These are phyloP conservation scores for Dillenia turbinata DNA, from an alignment of 164 flowering plant genomes.

Conservation along the genomic window DNA sequence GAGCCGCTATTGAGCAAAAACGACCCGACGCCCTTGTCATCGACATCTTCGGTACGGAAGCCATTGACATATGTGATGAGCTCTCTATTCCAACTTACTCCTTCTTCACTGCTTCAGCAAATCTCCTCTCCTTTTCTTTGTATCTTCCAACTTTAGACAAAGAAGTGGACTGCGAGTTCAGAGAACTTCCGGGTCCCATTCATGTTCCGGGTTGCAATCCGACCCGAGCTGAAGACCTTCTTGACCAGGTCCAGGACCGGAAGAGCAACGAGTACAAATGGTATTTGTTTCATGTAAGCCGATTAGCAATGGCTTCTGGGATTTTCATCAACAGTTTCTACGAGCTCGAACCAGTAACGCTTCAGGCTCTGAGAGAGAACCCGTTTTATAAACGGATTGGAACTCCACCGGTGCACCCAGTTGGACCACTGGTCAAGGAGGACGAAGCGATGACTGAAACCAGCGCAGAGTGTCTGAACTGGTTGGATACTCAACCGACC, in stretches of 20 bases:
- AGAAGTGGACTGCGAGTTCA: constrained; percentile 23
- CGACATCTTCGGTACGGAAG: constrained; percentile 34
- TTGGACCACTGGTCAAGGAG: constrained; percentile 33
- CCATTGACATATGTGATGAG: constrained; percentile 20
- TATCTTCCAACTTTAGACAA: constrained; percentile 29
- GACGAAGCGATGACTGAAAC: neutral
- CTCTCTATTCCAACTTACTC: constrained; percentile 24
- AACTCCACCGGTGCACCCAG: constrained; percentile 22
- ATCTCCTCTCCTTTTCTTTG: constrained; percentile 20
- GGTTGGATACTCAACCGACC: constrained; percentile 45
- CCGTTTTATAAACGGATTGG: constrained; percentile 5
- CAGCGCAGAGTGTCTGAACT: constrained; percentile 17
- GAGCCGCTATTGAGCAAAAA: constrained; percentile 11
- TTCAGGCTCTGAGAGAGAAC: constrained; percentile 16
- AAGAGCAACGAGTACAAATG: constrained; percentile 22
- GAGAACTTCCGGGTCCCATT: constrained; percentile 27
- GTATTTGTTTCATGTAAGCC: constrained; percentile 12
- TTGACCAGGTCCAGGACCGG: constrained; percentile 23
- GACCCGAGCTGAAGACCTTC: constrained; percentile 17
- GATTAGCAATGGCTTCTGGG: constrained; percentile 18
- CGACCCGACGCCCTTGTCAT: constrained; percentile 23
- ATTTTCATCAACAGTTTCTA: constrained; percentile 34
- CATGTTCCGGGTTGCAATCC: constrained; percentile 35
- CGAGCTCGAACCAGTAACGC: constrained; percentile 19
- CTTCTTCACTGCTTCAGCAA: constrained; percentile 23